phyloP scores from a whole-genome alignment of 768 basidiomycete species.

The Lentinula lateritia region DNA sequence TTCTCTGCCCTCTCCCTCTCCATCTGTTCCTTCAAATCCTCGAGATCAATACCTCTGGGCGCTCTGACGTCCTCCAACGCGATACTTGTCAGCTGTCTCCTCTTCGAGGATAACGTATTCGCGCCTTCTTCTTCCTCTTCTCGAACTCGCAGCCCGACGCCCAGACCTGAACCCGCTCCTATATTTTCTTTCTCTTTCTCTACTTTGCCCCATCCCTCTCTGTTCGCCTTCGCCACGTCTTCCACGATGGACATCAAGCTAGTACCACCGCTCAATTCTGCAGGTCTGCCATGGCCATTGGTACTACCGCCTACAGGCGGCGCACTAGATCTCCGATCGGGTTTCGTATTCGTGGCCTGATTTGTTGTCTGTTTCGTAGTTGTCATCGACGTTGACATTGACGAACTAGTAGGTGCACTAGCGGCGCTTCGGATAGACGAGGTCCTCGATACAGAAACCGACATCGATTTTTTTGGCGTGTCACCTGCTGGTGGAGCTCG shows the following conservation, averaged over 20 bases:
- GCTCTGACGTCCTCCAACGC: constrained; percentile 40
- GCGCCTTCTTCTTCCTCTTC: neutral
- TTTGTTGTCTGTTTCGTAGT: neutral
- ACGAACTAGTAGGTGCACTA: constrained; percentile 16
- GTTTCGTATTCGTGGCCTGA: neutral
- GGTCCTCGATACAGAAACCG: constrained; percentile 19
- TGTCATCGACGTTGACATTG: neutral
- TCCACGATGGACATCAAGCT: constrained; percentile 71
- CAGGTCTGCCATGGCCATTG: neutral
- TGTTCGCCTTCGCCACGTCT: constrained; percentile 41
- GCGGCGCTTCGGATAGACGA: constrained; percentile 25
- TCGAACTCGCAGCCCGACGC: no score
- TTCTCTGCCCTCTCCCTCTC: neutral
- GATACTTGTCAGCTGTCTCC: constrained; percentile 13
- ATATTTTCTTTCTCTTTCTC: neutral
- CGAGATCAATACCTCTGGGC: constrained; percentile 35
- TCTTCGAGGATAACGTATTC: neutral
- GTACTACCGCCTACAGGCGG: constrained; percentile 9
- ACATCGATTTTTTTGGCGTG: no score
- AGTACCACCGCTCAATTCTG: constrained; percentile 11
- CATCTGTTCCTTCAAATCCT: constrained; percentile 20
- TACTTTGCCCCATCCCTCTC: constrained; percentile 11
- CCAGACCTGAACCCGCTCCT: no score
- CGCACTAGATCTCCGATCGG: constrained; percentile 13
- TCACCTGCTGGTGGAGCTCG: neutral